phyloP scores from a whole-genome alignment of 225 moss, liverwort and hornwort species.

The Asterella californica region DNA sequence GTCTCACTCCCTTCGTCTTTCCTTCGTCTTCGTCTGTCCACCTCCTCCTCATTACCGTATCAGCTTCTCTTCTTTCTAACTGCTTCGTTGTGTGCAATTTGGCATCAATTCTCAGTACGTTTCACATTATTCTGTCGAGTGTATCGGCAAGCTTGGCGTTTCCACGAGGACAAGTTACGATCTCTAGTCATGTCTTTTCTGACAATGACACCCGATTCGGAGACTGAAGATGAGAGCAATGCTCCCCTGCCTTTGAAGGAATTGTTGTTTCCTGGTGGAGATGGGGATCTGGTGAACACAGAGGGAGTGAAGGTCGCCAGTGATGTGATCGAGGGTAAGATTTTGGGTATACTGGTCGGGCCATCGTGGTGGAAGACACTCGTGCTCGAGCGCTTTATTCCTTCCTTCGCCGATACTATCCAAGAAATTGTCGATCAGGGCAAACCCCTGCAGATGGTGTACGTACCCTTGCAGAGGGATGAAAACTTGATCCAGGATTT shows the following conservation, averaged over 20 bases:
- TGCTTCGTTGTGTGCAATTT: too few species aligned
- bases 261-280: slow-evolving; percentile 20
- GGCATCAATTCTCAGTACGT: too few species aligned
- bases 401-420: slow-evolving; percentile 4
- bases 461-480: not conserved
- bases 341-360: slow-evolving; percentile 23
- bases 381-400: not conserved
- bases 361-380: slow-evolving; percentile 24
- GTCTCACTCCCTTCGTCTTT: too few species aligned
- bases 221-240: not conserved
- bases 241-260: not conserved
- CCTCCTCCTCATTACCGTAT: too few species aligned
- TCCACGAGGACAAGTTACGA: not conserved
- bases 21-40: too few species aligned
- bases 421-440: slow-evolving; percentile 12
- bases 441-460: slow-evolving; percentile 13
- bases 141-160: too few species aligned
- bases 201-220: not conserved
- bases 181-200: not conserved
- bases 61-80: too few species aligned
- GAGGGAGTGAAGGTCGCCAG: not conserved
- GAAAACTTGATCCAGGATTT: slow-evolving; percentile 9
- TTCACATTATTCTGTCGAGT: too few species aligned
- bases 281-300: slow-evolving; percentile 17
- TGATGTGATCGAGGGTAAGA: slow-evolving; percentile 19